Evolutionary conservation across 441 rosid genomes (phyloP), one percentile per base, ranked within the genome.

Genomic region (Oxalis stricta): DNA sequence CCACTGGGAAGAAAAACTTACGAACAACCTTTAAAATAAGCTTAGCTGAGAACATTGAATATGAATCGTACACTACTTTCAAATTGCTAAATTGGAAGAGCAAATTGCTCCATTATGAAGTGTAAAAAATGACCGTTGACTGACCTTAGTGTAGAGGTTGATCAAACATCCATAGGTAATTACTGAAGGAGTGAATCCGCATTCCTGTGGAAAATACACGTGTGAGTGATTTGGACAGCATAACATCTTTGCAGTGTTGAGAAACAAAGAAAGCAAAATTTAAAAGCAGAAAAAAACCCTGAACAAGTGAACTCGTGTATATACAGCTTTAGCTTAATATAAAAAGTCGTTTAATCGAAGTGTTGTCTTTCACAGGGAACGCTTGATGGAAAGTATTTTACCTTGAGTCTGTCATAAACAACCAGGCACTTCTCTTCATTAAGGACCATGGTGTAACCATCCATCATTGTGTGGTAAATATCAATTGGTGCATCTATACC

Each of bases 391-490:
- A 54, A 35, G 26, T 46, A 45, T 22, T 37, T 56, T 77, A 85
- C 96, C 94, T 76, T 80, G 1, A 89, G 94, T 66, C 98, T 82
- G 46, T 82, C 64, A 67, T 80, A 85, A 50, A 89, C 94, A 48
- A 79, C 50, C 46, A 76, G 60, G 43, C 96, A 75, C 75, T 89
- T 89, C 64, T 81, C 72, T 69, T 76, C 98, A 61, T 80, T 68
- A 21, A 71, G 64, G 56, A 80, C 65, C 75, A 71, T 82, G 23
- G 89, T 73, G 59, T 89, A 89, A 14, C 98, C 98, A 60, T 85
- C 89, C 89, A 89, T 89, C 98, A 89, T 83, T 6, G 84, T 82
- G 52, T 89, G 93, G 63, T 85, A 89, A 43, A 85, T 75, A 45
- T 78, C 85, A 48, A 85, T 72, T 17, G 93, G 92, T 59, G 98